phyloP scores from a whole-genome alignment of 176 grass and related monocot genomes.

The Ananas comosus region DNA sequence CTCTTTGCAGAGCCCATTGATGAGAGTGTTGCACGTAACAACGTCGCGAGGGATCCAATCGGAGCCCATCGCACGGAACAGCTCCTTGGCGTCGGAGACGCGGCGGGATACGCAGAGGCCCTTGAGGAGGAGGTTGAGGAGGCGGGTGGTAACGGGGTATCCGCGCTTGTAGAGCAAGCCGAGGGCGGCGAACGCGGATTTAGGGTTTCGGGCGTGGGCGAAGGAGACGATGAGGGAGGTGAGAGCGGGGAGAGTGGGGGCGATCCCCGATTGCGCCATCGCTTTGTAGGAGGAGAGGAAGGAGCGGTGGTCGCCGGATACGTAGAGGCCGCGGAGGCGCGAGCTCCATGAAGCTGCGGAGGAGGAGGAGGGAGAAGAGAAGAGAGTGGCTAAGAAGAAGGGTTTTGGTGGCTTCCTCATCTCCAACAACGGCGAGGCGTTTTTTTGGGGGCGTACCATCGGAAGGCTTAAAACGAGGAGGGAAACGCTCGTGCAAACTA shows the following conservation, averaged over 20 bases:
- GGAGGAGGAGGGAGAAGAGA: not conserved
- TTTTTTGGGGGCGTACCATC: too few species aligned
- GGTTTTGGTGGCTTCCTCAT: not conserved
- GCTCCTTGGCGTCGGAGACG: conserved; percentile 17
- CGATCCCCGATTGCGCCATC: not conserved
- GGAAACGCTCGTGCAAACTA: too few species aligned
- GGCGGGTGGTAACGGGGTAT: conserved; percentile 13
- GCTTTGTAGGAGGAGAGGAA: not conserved
- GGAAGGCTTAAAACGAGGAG: too few species aligned
- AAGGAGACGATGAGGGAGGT: not conserved
- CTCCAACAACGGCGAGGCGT: not conserved
- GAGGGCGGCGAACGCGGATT: conserved; percentile 12
- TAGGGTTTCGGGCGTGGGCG: not conserved
- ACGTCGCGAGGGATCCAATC: conserved; percentile 19
- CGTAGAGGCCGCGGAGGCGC: not conserved
- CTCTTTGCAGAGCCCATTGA: conserved; percentile 23
- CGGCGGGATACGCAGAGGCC: conserved; percentile 16
- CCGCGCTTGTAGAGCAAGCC: conserved; percentile 20
- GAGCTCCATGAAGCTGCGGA: not conserved
- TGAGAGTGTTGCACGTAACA: conserved; percentile 16
- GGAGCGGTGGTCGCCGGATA: not conserved
- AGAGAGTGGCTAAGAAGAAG: not conserved
- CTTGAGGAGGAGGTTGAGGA: conserved; percentile 17
- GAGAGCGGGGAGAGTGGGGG: not conserved
- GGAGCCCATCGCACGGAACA: conserved; percentile 21